A percentile compares a stretch with the other conserved stretches of the same genome.
These are phyloP conservation scores for Herpomyces periplanetae DNA, from an alignment of 2,329 filamentous ascomycete species.

Conservation along the genomic window DNA sequence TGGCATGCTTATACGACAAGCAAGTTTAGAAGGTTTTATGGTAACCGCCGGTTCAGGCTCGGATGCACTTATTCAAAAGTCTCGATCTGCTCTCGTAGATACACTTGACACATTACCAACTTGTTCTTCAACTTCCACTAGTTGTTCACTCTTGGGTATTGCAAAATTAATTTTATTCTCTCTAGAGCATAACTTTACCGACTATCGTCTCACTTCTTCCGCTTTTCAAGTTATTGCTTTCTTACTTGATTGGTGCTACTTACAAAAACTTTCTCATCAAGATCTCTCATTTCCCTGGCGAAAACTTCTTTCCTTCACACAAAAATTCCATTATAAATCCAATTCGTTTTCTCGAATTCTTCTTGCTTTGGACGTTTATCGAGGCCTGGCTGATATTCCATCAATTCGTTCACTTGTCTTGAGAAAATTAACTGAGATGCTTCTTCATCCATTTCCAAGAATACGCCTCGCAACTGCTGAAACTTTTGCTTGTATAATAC, in stretches of 20 bases:
- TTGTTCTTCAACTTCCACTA: neutral
- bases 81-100: conserved; percentile 19
- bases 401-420: conserved; percentile 15
- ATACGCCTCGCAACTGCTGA: no score
- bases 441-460: conserved; percentile 44
- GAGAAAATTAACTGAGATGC: conserved; percentile 26
- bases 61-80: conserved; percentile 28
- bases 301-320: conserved; percentile 23
- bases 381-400: conserved; percentile 18
- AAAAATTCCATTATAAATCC: conserved; percentile 45
- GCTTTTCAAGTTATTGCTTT: conserved; percentile 38
- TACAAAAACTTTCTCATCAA: conserved; percentile 6
- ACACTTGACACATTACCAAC: conserved; percentile 5
- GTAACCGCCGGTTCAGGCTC: conserved; percentile 39
- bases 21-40: conserved; percentile 22
- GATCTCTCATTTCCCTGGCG: conserved; percentile 8
- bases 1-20: no score
- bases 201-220: conserved; percentile 33
- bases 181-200: conserved; percentile 6
- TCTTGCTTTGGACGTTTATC: conserved; percentile 41
- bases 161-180: conserved; percentile 5
- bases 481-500: no score
- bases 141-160: no score
- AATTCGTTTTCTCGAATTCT: conserved; percentile 44
- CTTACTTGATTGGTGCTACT: conserved; percentile 13